Base-by-base conservation (phyloP, 202 grass and related monocot genomes). In the Carex arenaria region DNA sequence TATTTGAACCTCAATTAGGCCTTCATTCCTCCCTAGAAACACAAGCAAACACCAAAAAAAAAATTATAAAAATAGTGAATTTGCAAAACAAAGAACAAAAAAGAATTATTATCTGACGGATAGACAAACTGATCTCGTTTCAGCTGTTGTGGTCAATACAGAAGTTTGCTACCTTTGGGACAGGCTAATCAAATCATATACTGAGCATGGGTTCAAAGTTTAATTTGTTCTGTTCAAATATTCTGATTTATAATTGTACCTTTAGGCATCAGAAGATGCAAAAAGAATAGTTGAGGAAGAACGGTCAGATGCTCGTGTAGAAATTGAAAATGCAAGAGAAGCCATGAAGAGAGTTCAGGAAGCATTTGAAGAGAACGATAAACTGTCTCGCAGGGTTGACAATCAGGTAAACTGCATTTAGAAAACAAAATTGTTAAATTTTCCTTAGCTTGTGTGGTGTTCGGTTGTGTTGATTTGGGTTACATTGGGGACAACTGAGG, bases 231-330 rank as follows among this genome's bases (percentile, higher is more conserved):
- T 36, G 26, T 77, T 36, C 1, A 10, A 77, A 57, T 3, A 77
- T 77, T 77, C 73, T 43, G 7, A 76, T 82, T 70, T 83, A 3
- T 72, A 62, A 28, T 65, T 81, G 80, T 62, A 34, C 17, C 82
- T 64, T 85, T 85, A 98, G 95, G 90, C 95, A 87, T 92, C 89
- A 79, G 95, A 98, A 90, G 95, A 95, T 87, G 95, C 95, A 34
- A 95, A 95, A 88, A 90, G 77, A 84, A 91, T 93, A 84, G 93
- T 95, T 89, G 90, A 95, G 78, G 95, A 98, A 86, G 95, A 95
- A 95, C 91, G 95, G 81, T 61, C 78, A 79, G 90, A 89, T 87
- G 91, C 95, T 74, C 89, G 87, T 86, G 78, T 72, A 20, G 95
- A 98, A 81, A 93, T 98, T 89, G 86, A 98, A 84, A 88, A 80